Evolutionary conservation across 2,329 filamentous ascomycete species (phyloP).

Genomic region (Mollisia scopiformis): DNA sequence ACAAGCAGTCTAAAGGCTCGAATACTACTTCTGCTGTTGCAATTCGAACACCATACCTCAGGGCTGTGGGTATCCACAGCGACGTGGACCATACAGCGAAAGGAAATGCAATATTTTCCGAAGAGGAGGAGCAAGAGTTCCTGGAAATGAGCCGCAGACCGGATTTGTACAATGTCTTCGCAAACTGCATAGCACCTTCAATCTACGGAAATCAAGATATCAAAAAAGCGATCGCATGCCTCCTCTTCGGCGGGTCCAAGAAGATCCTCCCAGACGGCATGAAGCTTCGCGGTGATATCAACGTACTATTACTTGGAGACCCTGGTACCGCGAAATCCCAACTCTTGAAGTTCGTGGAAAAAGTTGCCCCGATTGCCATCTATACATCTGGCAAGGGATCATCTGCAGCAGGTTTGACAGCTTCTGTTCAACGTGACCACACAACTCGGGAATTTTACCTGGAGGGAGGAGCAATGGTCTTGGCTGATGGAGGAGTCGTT

Average conservation of each 20-base stretch:
- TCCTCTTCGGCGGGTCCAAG: conserved; percentile 93
- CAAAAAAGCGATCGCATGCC: conserved; percentile 94
- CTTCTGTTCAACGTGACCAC: conserved; percentile 91
- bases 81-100: conserved; percentile 90
- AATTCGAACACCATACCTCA: conserved; percentile 91
- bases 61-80: conserved; percentile 89
- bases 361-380: conserved; percentile 93
- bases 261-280: conserved; percentile 98
- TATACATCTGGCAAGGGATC: conserved; percentile 99
- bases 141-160: conserved; percentile 85
- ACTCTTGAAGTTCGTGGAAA: conserved; percentile 95
- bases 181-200: conserved; percentile 91
- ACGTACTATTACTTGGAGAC: conserved; percentile 93
- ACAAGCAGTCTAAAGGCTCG: conserved; percentile 81
- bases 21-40: conserved; percentile 81
- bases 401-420: conserved; percentile 94
- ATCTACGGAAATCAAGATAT: conserved; percentile 97
- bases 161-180: conserved; percentile 90
- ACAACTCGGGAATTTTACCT: conserved; percentile 95
- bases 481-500: conserved; percentile 94
- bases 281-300: conserved; percentile 97
- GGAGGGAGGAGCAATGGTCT: conserved; percentile 97
- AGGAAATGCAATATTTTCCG: conserved; percentile 81
- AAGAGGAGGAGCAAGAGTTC: conserved; percentile 98
- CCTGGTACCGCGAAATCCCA: conserved; percentile 98